phyloP scores from a whole-genome alignment of 768 basidiomycete species.

The Agaricus subrufescens region DNA sequence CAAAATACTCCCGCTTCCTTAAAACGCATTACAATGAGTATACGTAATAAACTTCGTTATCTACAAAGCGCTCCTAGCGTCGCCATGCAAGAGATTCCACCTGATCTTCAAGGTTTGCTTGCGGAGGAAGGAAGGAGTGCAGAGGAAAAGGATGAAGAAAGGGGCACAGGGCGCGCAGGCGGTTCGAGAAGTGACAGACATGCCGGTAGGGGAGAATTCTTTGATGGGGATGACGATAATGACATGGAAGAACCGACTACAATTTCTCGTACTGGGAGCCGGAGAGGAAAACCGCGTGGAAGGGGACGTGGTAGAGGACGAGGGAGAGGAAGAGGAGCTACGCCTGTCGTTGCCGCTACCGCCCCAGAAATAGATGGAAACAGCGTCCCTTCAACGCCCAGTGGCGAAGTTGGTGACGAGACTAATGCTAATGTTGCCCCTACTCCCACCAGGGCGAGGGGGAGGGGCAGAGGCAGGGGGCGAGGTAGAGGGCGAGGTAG shows the following conservation, averaged over 20 bases:
- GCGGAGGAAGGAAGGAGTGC: constrained; percentile 63
- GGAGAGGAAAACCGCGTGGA: constrained; percentile 20
- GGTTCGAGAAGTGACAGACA: constrained; percentile 51
- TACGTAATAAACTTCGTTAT: constrained; percentile 86
- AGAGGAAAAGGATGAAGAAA: constrained; percentile 72
- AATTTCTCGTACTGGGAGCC: constrained; percentile 21
- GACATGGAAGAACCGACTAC: constrained; percentile 38
- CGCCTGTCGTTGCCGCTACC: constrained; percentile 8
- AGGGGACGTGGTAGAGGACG: constrained; percentile 18
- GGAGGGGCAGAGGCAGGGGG: constrained; percentile 27
- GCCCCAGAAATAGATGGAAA: constrained; percentile 8
- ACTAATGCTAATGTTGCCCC: constrained; percentile 13
- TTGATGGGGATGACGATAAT: constrained; percentile 66
- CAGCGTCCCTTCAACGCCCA: constrained; percentile 14
- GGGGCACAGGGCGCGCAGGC: constrained; percentile 48
- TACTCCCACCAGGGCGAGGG: constrained; percentile 23
- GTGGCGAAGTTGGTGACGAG: constrained; percentile 17
- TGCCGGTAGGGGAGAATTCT: constrained; percentile 62
- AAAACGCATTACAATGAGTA: constrained; percentile 81
- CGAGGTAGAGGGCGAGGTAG: constrained; percentile 32
- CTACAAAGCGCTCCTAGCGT: constrained; percentile 96
- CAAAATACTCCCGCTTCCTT: constrained; percentile 80
- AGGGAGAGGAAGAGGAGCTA: constrained; percentile 7
- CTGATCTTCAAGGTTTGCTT: constrained; percentile 76
- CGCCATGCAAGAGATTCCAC: constrained; percentile 94